These are phyloP conservation scores for Fraxinus velutina DNA, from an alignment of 305 asterid genomes.

Conservation along the genomic window DNA sequence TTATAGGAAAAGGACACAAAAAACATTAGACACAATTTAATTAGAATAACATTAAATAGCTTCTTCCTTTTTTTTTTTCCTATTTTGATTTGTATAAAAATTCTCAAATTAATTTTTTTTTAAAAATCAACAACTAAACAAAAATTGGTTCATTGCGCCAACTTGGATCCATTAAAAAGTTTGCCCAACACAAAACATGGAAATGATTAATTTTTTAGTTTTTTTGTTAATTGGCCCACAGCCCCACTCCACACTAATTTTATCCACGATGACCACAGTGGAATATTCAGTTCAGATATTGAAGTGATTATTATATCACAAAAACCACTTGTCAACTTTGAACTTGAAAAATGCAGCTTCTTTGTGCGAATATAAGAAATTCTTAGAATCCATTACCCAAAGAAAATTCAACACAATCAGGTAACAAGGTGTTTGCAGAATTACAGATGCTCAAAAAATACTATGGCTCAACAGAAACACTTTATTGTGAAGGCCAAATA, in stretches of 20 bases:
- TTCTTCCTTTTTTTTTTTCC: background rate
- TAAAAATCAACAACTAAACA: background rate
- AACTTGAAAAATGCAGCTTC: background rate
- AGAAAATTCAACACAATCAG: background rate
- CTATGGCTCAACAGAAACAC: constrained; percentile 5
- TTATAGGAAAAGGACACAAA: background rate
- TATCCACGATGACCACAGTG: background rate
- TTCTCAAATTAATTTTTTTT: background rate
- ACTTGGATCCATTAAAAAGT: background rate
- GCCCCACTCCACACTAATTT: background rate
- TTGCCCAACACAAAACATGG: background rate
- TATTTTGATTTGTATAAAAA: background rate
- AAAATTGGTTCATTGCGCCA: background rate
- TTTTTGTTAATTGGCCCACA: background rate
- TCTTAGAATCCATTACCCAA: background rate
- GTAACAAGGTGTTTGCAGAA: background rate
- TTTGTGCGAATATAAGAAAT: background rate
- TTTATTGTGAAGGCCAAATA: background rate
- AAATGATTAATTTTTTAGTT: background rate
- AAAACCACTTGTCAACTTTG: background rate
- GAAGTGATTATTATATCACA: background rate
- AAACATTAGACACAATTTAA: background rate
- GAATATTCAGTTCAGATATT: background rate
- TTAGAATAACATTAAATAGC: background rate
- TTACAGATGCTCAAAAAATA: background rate